Base-by-base conservation (phyloP, 169 alveolate genomes). In the Ichthyophthirius multifiliis region DNA sequence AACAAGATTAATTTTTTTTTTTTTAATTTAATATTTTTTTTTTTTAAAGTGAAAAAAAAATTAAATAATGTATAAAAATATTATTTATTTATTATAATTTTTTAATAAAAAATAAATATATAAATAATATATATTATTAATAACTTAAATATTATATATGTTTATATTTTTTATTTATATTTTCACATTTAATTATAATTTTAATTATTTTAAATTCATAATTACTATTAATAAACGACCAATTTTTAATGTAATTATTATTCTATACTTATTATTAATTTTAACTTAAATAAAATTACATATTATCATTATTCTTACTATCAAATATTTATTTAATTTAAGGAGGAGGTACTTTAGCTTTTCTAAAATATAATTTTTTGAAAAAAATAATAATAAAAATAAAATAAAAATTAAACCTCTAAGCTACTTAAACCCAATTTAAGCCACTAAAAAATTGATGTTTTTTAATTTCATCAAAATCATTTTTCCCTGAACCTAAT, bases 381-480 rank as follows among this genome's bases (percentile, higher is more conserved):
- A 15, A 12, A 1, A 0, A 67, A 41, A 18, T 0, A 37, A n/a
- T 37, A 81, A 89, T 43, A 6, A 81, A 84, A 67, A 78, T 86
- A 5, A 83, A 83, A 46, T 32, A 41, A n/a, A 34, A 43, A 46
- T 82, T 43, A 16, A 86, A 79, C 77, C 86, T 88, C 43, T 81
- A 37, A 20, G 74, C 55, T 32, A 90, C 76, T 16, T 74, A 74
- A 20, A 79, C 88, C 92, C 93, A 94, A 81, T 91, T 85, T 20
- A 94, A 55, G 23, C 83, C 90, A 2, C 73, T 48, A 84, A 94
- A 94, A 77, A 86, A 94, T 30, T 93, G 94, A 83, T 94, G 97
- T 12, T 86, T 85, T 74, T 90, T 96, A 15, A 96, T 92, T 75
- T 92, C 96, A 16, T 88, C 90, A 15, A 94, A 91, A 64, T 90